Base-by-base conservation (phyloP, 768 basidiomycete species). In the Suillus cothurnatus region DNA sequence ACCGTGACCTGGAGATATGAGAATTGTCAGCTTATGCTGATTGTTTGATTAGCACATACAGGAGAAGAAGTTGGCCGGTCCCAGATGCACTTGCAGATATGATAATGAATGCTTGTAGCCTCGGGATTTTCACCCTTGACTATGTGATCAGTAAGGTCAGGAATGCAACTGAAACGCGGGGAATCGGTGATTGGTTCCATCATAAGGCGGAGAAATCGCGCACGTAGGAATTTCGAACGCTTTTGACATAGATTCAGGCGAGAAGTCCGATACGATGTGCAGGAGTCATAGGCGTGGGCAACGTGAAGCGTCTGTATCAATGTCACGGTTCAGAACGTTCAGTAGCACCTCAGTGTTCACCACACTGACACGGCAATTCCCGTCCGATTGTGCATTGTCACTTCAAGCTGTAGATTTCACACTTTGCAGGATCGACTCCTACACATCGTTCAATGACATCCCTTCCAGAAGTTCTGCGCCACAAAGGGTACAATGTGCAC, bases 31-130 rank as follows among this genome's bases (percentile, higher is more conserved):
- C 8, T 28, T 1, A 7, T 14, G 4, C 21, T n/a, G 32, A 14
- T 56, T 36, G 55, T 52, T 28, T 17, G 47, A n/a, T n/a, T n/a
- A 7, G 21, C 21, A 56, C 55, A 36, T 56, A 56, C 55, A 6
- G 32, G 21, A 56, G 55, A 34, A 34, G 12, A n/a, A n/a, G 14
- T 32, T 6, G n/a, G 55, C 21, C 19, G 52, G 31, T 39, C 62
- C 66, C 32, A 56, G 19, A 5, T 56, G 21, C 74, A 74, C 59
- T 75, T 63, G 73, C 66, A 74, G 21, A 76, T 55, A 58, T 47
- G 47, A 23, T 74, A 68, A 26, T 64, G 74, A 4, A 69, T 74
- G n/a, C 7, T n/a, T 7, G 55, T 14, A 36, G 21, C 32, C 11
- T 49, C 47, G 0, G 55, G 32, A n/a, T n/a, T 6, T 34, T 49